These are phyloP conservation scores for Pulveroboletus sp. DNA, from an alignment of 768 basidiomycete species.

Conservation along the genomic window DNA sequence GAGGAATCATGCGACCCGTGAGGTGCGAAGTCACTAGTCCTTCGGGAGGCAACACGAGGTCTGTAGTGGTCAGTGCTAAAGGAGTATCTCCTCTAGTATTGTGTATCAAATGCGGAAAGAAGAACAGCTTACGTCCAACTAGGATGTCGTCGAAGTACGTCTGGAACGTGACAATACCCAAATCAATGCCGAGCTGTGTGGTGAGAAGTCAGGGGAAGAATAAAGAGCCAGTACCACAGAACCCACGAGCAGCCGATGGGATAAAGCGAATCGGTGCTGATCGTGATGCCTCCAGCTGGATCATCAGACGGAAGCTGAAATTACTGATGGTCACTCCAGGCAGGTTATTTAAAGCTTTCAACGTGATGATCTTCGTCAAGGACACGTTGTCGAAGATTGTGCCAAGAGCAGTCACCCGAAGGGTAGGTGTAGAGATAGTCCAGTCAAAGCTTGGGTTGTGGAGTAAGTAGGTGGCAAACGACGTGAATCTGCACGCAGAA, in stretches of 20 bases:
- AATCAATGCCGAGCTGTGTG: conserved; percentile 62
- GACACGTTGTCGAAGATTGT: conserved; percentile 64
- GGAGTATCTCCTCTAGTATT: background rate
- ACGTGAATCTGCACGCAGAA: conserved; percentile 45
- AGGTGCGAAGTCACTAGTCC: conserved; percentile 48
- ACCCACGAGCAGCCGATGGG: conserved; percentile 62
- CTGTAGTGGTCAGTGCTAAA: conserved; percentile 48
- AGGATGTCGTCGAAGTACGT: conserved; percentile 51
- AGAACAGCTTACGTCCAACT: conserved; percentile 52
- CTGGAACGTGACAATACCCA: conserved; percentile 61
- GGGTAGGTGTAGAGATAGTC: conserved; percentile 62
- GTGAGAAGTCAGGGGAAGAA: conserved; percentile 12
- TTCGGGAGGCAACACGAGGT: conserved; percentile 48
- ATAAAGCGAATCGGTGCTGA: conserved; percentile 62
- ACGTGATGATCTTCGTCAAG: conserved; percentile 53
- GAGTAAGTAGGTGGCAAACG: conserved; percentile 59
- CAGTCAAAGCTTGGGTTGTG: conserved; percentile 63
- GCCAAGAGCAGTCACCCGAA: conserved; percentile 61
- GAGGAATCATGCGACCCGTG: conserved; percentile 59
- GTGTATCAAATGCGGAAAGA: background rate
- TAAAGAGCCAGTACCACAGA: background rate
- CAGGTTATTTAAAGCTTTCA: conserved; percentile 68
- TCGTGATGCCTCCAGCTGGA: conserved; percentile 62
- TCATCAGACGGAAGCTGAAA: conserved; percentile 64
- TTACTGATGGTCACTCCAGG: conserved; percentile 68